These are phyloP conservation scores for Entomortierella parvispora DNA, from an alignment of 192 early-diverging fungal species.

Conservation along the genomic window DNA sequence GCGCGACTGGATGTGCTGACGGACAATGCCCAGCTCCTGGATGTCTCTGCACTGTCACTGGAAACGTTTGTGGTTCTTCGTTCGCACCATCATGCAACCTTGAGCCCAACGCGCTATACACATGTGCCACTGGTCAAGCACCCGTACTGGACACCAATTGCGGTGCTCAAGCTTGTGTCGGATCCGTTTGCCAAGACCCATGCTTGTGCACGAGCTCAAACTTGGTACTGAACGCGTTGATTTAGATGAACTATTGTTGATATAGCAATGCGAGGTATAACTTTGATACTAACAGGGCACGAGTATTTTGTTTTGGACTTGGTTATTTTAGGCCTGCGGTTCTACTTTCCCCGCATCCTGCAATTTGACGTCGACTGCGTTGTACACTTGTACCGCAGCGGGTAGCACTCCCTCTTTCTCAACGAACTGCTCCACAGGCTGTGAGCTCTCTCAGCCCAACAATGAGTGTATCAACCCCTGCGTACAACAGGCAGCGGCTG, in stretches of 20 bases:
- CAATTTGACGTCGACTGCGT: background rate
- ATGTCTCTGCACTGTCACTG: background rate
- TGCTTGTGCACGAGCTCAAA: background rate
- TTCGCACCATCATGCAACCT: background rate
- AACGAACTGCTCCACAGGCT: background rate
- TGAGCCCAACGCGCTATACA: background rate
- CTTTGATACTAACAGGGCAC: background rate
- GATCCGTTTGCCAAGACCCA: conserved; percentile 1
- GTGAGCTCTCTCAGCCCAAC: background rate
- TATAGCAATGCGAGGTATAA: background rate
- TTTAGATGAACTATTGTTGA: background rate
- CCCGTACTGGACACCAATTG: conserved; percentile 3
- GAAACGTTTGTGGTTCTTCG: conserved; percentile 3
- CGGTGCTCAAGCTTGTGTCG: background rate
- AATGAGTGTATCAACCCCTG: background rate
- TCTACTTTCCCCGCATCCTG: conserved; percentile 3
- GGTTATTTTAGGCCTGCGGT: background rate
- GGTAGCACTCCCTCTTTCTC: background rate
- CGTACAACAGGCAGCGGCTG: background rate
- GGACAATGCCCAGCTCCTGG: background rate
- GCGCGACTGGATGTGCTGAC: conserved; percentile 2
- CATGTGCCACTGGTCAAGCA: background rate
- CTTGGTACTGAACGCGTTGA: background rate
- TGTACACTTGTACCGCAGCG: background rate
- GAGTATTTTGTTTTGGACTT: background rate